Conservation (phyloP, 208 protist species). For the Herpetomonas tarakana region DNA sequence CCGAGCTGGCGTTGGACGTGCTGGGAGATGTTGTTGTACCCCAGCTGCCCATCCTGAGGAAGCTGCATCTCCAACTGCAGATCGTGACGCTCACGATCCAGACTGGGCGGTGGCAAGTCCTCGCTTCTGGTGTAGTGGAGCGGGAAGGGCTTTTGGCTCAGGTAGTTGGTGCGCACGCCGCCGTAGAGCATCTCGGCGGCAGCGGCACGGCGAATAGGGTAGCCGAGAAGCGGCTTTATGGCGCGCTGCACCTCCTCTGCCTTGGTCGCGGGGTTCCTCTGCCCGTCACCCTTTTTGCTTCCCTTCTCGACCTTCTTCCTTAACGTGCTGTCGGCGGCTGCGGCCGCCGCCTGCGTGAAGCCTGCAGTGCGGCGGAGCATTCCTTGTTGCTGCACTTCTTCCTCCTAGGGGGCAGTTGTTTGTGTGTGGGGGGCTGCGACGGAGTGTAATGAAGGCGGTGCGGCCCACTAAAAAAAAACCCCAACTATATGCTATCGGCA, state of each 20-base stretch:
- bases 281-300: no score
- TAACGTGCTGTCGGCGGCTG: not conserved
- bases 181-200: constrained; percentile 80
- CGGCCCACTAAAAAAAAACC: no score
- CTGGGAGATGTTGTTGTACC: constrained; percentile 24
- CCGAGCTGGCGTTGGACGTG: constrained; percentile 34
- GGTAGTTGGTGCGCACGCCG: constrained; percentile 58
- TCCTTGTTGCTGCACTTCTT: not conserved
- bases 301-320: not conserved
- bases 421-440: no score
- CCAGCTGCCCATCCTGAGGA: constrained; percentile 20
- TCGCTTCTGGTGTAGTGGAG: constrained; percentile 55
- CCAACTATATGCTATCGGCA: no score
- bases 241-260: not conserved
- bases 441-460: no score
- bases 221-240: constrained; percentile 62
- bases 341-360: not conserved
- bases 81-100: constrained; percentile 49
- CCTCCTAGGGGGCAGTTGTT: no score
- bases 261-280: not conserved
- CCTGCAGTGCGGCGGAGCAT: constrained; percentile 3
- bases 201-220: constrained; percentile 57
- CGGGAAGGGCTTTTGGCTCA: constrained; percentile 42
- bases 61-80: constrained; percentile 66
- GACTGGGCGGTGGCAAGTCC: constrained; percentile 50